Evolutionary conservation across 129 eudicot genomes (phyloP), one percentile per base, ranked within the genome.

Genomic region (Smallanthus sonchifolius): DNA sequence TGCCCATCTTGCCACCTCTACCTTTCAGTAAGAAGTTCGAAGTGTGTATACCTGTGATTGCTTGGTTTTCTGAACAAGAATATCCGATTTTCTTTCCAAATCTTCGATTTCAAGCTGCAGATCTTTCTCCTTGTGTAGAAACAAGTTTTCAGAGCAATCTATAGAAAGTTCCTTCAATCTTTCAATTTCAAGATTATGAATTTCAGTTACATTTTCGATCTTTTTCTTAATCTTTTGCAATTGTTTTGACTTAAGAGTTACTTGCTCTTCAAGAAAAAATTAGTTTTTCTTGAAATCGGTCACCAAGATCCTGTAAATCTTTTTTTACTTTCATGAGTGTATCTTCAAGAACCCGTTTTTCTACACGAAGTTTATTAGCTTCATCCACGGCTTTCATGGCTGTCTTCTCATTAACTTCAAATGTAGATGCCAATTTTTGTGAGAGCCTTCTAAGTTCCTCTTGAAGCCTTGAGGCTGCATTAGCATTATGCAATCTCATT

Each of bases 391-490:
- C 88, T 80, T 88, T 91, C 51, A 77, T 36, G 47, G 98, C 87
- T 35, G 85, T 60, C 76, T 79, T 85, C 65, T 94, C 99, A 67
- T 88, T 88, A 16, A 91, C 91, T 54, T 85, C 89, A 79, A 88
- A 88, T 3, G 90, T 79, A 48, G 80, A 86, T 7, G 83, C 78
- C 99, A 94, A 83, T 82, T 94, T 91, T 37, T 66, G 75, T 4
- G 93, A 94, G 6, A 91, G 86, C 85, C 89, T 84, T 72, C 70
- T 82, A 63, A 94, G 83, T 73, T 94, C 99, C 67, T 82, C 97
- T 81, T 91, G 99, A 74, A 94, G 87, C 81, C 87, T 77, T 61
- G 84, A 83, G 24, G 93, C 97, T 24, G 91, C 83, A 64, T 69
- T 88, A 30, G 83, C 89, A 82, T 94, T 94, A 74, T 94, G 92